Evolutionary conservation across 768 basidiomycete species (phyloP), one percentile per base, ranked within the genome.

Genomic region (Serendipita sp.): DNA sequence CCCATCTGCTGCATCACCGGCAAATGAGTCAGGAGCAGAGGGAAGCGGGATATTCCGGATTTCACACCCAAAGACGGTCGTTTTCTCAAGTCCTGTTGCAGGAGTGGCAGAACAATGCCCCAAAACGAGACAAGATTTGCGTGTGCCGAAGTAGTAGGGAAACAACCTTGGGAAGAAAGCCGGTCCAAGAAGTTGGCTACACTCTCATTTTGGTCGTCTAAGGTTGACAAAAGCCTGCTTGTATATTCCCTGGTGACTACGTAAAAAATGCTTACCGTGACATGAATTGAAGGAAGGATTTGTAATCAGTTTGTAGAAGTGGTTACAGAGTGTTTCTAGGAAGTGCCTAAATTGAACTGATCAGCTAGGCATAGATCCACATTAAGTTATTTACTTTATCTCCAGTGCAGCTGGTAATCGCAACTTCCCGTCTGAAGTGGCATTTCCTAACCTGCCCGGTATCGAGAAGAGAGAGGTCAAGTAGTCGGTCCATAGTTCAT

Each of bases 361-460:
- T n/a, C n/a, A n/a, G n/a, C n/a, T n/a, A n/a, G n/a, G n/a, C n/a
- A n/a, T n/a, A n/a, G n/a, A n/a, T n/a, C n/a, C n/a, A n/a, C n/a
- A n/a, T n/a, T 38, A 38, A 14, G 16, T 16, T 4, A 56, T 72
- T 65, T 44, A 72, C 72, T 61, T 66, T 26, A 68, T 64, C 24
- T 82, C 78, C 48, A 96, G 72, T 17, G 66, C 69, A 17, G 67
- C 64, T 0, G 85, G 85, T 3, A 70, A 34, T 17, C 66, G 64
- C 1, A 79, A 68, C 30, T 68, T 69, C 50, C 74, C 74, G 22
- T 74, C 75, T 30, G 75, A 79, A 34, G 83, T 70, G 2, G 80
- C 79, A 72, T 97, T 96, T 24, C 87, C 84, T 5, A 87, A 81
- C 71, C 83, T 90, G n/a, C 76, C 75, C 34, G 94, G 91, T 5